A percentile compares a stretch with the other conserved stretches of the same genome.
Conservation (phyloP, 352 stramenopile species). For the Phytophthora capsici region DNA sequence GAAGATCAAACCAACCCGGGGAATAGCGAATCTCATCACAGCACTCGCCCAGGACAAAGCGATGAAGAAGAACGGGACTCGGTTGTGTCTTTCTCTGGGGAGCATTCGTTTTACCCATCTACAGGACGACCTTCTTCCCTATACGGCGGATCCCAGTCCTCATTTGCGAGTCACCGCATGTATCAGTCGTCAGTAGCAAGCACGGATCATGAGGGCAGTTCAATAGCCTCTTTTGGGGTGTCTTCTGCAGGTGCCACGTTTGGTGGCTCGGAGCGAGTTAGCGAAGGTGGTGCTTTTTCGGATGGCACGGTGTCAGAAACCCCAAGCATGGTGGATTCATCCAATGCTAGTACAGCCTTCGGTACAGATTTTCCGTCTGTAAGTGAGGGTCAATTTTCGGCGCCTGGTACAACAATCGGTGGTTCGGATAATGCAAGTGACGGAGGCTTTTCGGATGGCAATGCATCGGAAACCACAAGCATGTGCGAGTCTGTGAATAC, state of each 20-base stretch:
- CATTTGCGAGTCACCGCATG: constrained; percentile 48
- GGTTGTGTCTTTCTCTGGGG: constrained; percentile 44
- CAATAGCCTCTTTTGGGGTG: constrained; percentile 71
- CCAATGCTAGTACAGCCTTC: constrained; percentile 79
- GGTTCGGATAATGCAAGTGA: constrained; percentile 68
- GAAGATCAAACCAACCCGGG: constrained; percentile 14
- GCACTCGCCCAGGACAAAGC: constrained; percentile 25
- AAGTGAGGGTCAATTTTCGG: constrained; percentile 74
- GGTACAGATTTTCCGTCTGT: constrained; percentile 78
- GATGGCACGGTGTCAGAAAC: constrained; percentile 75
- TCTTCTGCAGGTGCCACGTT: constrained; percentile 83
- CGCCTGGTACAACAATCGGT: constrained; percentile 64
- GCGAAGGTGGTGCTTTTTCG: constrained; percentile 68
- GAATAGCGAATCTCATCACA: constrained; percentile 15
- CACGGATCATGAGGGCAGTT: constrained; percentile 55
- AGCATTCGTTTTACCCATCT: constrained; percentile 44
- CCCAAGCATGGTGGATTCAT: constrained; percentile 73
- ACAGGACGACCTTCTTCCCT: constrained; percentile 38
- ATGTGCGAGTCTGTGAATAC: constrained; percentile 54
- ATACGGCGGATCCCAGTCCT: constrained; percentile 50
- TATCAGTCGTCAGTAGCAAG: constrained; percentile 46
- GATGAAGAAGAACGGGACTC: constrained; percentile 49
- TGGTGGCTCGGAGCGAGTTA: constrained; percentile 72
- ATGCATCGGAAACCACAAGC: constrained; percentile 62
- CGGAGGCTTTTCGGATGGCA: constrained; percentile 62